A percentile compares a stretch with the other conserved stretches of the same genome.
Conservation (phyloP, 2,329 filamentous ascomycete genomes). For the Pseudopyricularia cyperi region DNA sequence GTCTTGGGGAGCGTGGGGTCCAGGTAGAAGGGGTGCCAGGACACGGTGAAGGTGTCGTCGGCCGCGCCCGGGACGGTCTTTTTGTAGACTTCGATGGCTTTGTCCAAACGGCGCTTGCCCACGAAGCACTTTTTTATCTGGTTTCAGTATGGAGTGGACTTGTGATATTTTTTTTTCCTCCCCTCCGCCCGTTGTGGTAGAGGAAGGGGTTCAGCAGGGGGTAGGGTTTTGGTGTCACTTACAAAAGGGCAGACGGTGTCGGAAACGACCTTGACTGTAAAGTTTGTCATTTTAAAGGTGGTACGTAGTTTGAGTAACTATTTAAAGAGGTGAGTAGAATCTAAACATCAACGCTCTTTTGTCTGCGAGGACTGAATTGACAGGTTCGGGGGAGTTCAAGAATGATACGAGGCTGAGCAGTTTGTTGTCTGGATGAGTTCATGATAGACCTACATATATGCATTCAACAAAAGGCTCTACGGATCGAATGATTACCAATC, state of each 20-base stretch:
- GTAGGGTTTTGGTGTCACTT: conserved; percentile 8
- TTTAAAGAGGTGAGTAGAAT: neutral
- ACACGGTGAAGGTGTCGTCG: conserved; percentile 57
- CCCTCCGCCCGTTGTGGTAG: neutral
- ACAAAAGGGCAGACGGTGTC: conserved; percentile 66
- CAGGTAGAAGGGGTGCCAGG: conserved; percentile 72
- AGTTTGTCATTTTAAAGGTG: conserved; percentile 47
- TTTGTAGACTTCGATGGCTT: conserved; percentile 56
- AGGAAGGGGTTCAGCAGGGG: neutral
- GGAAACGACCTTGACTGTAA: conserved; percentile 66
- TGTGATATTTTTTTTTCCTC: conserved; percentile 9
- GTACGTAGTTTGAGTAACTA: neutral
- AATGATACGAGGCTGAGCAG: neutral
- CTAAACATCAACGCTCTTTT: neutral
- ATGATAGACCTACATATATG: too few species aligned
- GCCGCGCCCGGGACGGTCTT: conserved; percentile 42
- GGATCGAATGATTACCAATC: neutral
- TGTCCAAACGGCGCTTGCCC: conserved; percentile 61
- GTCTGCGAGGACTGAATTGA: neutral
- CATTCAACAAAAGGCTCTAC: neutral
- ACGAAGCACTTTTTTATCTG: conserved; percentile 79
- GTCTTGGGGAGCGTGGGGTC: conserved; percentile 46
- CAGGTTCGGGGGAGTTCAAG: neutral
- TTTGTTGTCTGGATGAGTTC: neutral
- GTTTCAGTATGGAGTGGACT: conserved; percentile 3